These are phyloP conservation scores for Leccinum obscurum DNA, from an alignment of 768 basidiomycete genomes.

Conservation along the genomic window DNA sequence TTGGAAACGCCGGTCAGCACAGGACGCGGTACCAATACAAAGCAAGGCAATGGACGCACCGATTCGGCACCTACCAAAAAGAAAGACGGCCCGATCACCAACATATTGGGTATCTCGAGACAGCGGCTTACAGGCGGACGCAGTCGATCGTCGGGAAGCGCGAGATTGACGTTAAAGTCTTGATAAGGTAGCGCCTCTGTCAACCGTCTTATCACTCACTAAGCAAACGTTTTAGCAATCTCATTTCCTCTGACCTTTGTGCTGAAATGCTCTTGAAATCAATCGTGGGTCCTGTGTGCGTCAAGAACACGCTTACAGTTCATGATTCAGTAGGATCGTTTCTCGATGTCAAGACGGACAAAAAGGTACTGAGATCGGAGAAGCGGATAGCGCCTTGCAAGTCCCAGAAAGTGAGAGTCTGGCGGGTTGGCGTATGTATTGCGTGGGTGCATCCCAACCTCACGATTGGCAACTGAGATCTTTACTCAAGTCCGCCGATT, in stretches of 20 bases:
- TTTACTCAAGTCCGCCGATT: neutral
- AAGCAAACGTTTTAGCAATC: no score
- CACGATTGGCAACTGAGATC: neutral
- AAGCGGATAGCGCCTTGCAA: slow-evolving; percentile 58
- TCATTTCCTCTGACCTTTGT: slow-evolving; percentile 51
- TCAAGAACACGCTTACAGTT: slow-evolving; percentile 27
- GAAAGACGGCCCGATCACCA: no score
- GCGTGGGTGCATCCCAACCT: neutral
- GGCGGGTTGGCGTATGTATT: slow-evolving; percentile 43
- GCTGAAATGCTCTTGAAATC: slow-evolving; percentile 75
- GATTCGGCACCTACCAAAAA: slow-evolving; percentile 62
- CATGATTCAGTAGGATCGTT: slow-evolving; percentile 4
- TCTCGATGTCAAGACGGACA: neutral
- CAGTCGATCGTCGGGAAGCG: slow-evolving; percentile 50
- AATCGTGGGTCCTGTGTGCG: slow-evolving; percentile 43
- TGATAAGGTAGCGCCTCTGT: no score
- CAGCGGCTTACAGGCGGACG: slow-evolving; percentile 76
- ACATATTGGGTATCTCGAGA: neutral
- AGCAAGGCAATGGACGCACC: slow-evolving; percentile 37
- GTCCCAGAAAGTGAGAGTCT: slow-evolving; percentile 66
- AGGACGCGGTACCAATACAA: neutral
- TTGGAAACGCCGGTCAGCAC: slow-evolving; percentile 26
- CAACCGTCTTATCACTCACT: neutral
- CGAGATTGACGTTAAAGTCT: no score
- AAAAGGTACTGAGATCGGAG: slow-evolving; percentile 53